Conservation (phyloP, 176 grass and related monocot genomes). For the Aegilops tauschii region DNA sequence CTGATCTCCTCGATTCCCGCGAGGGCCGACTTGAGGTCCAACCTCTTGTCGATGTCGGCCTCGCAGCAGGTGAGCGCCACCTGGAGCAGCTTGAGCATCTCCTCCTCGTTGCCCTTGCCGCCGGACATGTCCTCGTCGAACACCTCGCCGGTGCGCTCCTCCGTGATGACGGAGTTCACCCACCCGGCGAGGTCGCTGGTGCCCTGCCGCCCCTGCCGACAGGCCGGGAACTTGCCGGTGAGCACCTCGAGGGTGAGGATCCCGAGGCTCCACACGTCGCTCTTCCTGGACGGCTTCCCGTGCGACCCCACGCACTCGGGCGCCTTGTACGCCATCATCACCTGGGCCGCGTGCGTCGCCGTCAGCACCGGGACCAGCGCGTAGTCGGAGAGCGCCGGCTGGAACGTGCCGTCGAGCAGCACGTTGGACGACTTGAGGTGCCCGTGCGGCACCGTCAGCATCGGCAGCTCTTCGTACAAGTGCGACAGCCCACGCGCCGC, state of each 20-base stretch:
- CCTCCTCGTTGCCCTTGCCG: slow-evolving; percentile 4
- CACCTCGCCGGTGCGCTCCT: slow-evolving; percentile 58
- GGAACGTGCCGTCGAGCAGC: slow-evolving; percentile 48
- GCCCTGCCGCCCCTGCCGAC: slow-evolving; percentile 32
- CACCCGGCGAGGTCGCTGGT: slow-evolving; percentile 51
- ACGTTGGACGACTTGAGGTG: slow-evolving; percentile 96
- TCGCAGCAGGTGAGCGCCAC: slow-evolving; percentile 68
- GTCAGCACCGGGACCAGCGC: slow-evolving; percentile 78
- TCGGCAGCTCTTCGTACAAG: slow-evolving; percentile 86
- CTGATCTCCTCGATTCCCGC: slow-evolving; percentile 68
- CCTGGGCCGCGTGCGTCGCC: slow-evolving; percentile 43
- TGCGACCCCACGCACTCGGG: slow-evolving; percentile 54
- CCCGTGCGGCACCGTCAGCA: slow-evolving; percentile 88
- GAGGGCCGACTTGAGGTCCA: slow-evolving; percentile 60
- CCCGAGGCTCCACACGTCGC: slow-evolving; percentile 88
- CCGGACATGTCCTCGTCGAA: slow-evolving; percentile 53
- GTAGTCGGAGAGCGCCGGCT: slow-evolving; percentile 72
- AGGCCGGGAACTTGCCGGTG: slow-evolving; percentile 61
- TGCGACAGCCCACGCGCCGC: slow-evolving; percentile 50
- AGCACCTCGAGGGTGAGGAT: slow-evolving; percentile 75
- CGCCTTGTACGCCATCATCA: slow-evolving; percentile 80
- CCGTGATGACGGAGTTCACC: slow-evolving; percentile 44
- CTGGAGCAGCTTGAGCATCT: slow-evolving; percentile 63
- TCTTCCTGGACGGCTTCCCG: slow-evolving; percentile 79
- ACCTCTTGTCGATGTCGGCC: slow-evolving; percentile 63